A percentile compares a stretch with the other conserved stretches of the same genome.
phyloP scores from a whole-genome alignment of 495 filamentous ascomycete species.

The Neurospora sublineolata region DNA sequence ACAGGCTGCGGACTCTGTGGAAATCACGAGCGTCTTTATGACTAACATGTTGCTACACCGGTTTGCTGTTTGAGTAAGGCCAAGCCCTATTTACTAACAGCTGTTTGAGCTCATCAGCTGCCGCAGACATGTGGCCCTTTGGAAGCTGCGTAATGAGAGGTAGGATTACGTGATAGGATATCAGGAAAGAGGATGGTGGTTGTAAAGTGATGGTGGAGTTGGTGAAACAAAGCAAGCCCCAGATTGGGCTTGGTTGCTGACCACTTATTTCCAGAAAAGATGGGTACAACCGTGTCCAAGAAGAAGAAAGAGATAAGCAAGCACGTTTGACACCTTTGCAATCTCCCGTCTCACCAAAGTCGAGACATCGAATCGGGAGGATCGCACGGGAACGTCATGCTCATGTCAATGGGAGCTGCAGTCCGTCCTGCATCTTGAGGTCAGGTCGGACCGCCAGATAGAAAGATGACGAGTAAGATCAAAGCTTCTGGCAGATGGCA shows the following conservation, averaged over 20 bases:
- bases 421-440: background rate
- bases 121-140: constrained; percentile 12
- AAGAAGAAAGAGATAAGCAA: background rate
- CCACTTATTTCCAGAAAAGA: background rate
- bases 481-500: background rate
- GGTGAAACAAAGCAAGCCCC: background rate
- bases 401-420: background rate
- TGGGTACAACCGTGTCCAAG: background rate
- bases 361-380: background rate
- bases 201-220: background rate
- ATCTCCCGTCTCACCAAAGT: background rate
- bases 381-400: background rate
- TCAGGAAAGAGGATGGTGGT: background rate
- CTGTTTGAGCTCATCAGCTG: constrained; percentile 10
- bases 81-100: background rate
- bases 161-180: constrained; percentile 17
- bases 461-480: background rate
- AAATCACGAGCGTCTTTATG: background rate
- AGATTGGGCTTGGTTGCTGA: background rate
- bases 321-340: background rate
- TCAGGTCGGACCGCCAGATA: background rate
- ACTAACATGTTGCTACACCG: background rate
- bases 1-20: background rate
- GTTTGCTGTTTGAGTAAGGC: background rate
- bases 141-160: background rate